Evolutionary conservation across 352 stramenopile species (phyloP), one percentile per base, ranked within the genome.

Genomic region (Pythium insidiosum): DNA sequence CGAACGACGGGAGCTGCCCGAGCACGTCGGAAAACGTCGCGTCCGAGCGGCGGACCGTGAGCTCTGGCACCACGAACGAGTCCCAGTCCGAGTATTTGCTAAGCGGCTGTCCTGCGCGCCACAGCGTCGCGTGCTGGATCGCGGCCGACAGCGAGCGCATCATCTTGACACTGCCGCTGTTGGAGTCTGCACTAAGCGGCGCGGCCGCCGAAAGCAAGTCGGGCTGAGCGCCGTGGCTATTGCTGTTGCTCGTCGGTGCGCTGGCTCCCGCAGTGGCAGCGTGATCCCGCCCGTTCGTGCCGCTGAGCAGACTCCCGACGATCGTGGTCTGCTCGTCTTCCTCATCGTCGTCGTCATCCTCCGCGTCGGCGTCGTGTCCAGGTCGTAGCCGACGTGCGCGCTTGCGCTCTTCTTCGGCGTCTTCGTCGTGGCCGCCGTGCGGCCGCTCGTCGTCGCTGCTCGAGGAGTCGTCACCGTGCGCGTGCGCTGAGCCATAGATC

Each of bases 241-340:
- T 35, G 25, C 38, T 39, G 41, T 54, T 51, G 38, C 30, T 33
- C 2, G 45, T 61, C 24, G 45, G 22, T 38, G 31, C 61, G 43
- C 18, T 55, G 30, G 19, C 44, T 6, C 44, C 43, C 2, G 28
- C 53, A 1, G 61, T 67, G 13, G 58, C 36, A 0, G 56, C 47
- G 18, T 75, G 68, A 19, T 84, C 74, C 21, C 73, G 68, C 12
- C 66, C 47, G 25, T 73, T 82, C 16, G 79, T 84, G 22, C 60
- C 71, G 38, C 77, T 90, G 23, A 89, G 65, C 10, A 93, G 38
- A 57, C 77, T 90, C 1, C 80, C 80, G 7, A 93, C 75, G 5
- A 90, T 44, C 0, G 77, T 93, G 1, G 80, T 90, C 33, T 88
- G 66, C 34, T 88, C 80, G 36, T 89, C 75, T 28, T 85, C 75